A percentile compares a stretch with the other conserved stretches of the same genome.
Evolutionary conservation across 371 early-diverging fungal genomes (phyloP).

Genomic region (Phascolomyces articulosus): DNA sequence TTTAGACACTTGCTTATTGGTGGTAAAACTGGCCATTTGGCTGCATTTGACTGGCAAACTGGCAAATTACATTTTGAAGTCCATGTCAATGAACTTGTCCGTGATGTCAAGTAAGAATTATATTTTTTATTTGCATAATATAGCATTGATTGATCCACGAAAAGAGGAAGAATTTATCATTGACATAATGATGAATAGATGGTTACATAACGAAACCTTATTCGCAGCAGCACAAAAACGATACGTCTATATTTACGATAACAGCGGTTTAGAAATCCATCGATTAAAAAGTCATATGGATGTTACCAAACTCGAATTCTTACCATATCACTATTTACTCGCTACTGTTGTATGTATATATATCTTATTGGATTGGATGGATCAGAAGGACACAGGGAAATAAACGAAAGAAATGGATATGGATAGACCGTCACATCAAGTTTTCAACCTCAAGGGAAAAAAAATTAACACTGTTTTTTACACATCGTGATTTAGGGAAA

Average conservation of each 20-base stretch:
- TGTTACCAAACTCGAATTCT: conserved; percentile 85
- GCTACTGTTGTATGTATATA: conserved; percentile 69
- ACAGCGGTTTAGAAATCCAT: conserved; percentile 94
- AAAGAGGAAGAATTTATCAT: too few relatives aligned
- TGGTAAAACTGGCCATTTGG: conserved; percentile 91
- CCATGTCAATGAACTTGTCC: conserved; percentile 87
- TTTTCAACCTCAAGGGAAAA: too few relatives aligned
- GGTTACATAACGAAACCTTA: conserved; percentile 97
- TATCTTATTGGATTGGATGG: not conserved
- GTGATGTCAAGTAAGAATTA: conserved; percentile 90
- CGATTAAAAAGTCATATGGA: conserved; percentile 85
- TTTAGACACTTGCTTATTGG: conserved; percentile 79
- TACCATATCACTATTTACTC: conserved; percentile 98
- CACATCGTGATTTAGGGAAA: conserved; percentile 58
- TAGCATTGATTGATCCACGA: too few relatives aligned
- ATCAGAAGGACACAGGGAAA: too few relatives aligned
- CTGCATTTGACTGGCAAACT: conserved; percentile 92
- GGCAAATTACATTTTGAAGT: conserved; percentile 85
- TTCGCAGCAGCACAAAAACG: conserved; percentile 97
- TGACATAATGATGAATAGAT: conserved; percentile 43
- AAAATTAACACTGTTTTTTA: not conserved
- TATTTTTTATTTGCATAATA: not conserved
- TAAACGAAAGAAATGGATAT: too few relatives aligned
- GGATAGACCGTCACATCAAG: too few relatives aligned
- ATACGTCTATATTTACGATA: conserved; percentile 96